A percentile compares a stretch with the other conserved stretches of the same genome.
phyloP scores from a whole-genome alignment of 768 basidiomycete genomes.

The Boletellus ananiceps region DNA sequence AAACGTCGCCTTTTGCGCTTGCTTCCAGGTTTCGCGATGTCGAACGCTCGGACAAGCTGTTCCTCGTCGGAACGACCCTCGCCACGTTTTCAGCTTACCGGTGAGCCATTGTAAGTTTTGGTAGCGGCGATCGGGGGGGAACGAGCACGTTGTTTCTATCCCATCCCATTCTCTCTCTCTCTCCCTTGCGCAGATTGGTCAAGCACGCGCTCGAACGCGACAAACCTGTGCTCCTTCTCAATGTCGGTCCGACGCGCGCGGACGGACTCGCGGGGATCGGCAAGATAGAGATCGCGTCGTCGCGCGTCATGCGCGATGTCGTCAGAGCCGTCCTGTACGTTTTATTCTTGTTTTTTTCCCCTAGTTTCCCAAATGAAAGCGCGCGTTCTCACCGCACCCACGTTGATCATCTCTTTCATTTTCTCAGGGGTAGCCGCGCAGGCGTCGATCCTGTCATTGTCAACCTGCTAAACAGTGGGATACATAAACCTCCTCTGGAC shows the following conservation, averaged over 20 bases:
- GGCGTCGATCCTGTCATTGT: constrained; percentile 42
- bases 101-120: constrained; percentile 31
- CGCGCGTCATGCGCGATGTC: constrained; percentile 66
- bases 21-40: constrained; percentile 50
- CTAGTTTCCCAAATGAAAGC: too few species aligned
- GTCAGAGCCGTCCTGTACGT: constrained; percentile 58
- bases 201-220: constrained; percentile 70
- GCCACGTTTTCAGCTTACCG: constrained; percentile 92
- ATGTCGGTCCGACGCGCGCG: constrained; percentile 85
- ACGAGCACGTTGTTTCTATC: too few species aligned
- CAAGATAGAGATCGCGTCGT: constrained; percentile 75
- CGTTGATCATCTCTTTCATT: too few species aligned
- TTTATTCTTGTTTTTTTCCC: not conserved
- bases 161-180: too few species aligned
- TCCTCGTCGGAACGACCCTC: constrained; percentile 85
- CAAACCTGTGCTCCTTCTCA: constrained; percentile 79
- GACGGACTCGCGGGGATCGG: constrained; percentile 65
- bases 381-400: not conserved
- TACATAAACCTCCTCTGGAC: constrained; percentile 47
- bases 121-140: too few species aligned
- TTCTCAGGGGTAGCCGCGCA: constrained; percentile 43
- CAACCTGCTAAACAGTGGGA: constrained; percentile 54
- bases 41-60: constrained; percentile 57
- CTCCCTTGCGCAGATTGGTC: constrained; percentile 49
- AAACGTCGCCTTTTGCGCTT: not conserved